These are phyloP conservation scores for Dunaliella salina DNA, from an alignment of 163 green algal species.

Conservation along the genomic window DNA sequence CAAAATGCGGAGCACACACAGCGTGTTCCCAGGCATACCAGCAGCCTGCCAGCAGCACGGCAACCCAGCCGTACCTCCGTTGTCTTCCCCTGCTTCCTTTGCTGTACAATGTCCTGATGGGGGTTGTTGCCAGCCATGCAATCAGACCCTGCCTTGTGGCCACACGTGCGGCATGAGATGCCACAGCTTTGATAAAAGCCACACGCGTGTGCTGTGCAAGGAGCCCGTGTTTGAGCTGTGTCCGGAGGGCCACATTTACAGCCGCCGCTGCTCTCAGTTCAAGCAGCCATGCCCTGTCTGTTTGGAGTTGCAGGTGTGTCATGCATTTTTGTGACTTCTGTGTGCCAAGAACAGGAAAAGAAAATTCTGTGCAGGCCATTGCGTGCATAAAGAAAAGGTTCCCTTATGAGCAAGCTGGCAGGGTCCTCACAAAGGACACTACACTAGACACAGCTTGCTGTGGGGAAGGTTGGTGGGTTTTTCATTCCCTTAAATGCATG, in stretches of 20 bases:
- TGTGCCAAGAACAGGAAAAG: no score
- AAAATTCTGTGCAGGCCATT: no score
- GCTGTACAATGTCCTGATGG: slow-evolving; percentile 39
- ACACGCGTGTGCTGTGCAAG: slow-evolving; percentile 20
- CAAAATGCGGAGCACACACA: slow-evolving; percentile 1
- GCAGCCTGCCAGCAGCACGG: slow-evolving; percentile 28
- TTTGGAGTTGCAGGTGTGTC: slow-evolving; percentile 21
- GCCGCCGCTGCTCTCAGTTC: slow-evolving; percentile 6
- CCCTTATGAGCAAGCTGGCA: no score
- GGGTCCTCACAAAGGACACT: no score
- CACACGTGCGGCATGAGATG: slow-evolving; percentile 46
- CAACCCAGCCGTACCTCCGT: background rate
- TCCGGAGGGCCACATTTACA: slow-evolving; percentile 25
- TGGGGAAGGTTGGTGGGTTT: no score
- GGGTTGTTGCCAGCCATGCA: slow-evolving; percentile 41
- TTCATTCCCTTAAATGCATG: no score
- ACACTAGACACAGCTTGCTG: no score
- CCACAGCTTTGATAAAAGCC: slow-evolving; percentile 27
- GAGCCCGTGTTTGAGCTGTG: slow-evolving; percentile 34
- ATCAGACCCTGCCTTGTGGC: slow-evolving; percentile 37
- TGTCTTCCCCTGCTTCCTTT: slow-evolving; percentile 30
- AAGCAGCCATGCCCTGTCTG: slow-evolving; percentile 21
- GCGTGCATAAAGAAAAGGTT: no score
- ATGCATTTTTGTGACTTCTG: no score
- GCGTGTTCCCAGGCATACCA: slow-evolving; percentile 23